Evolutionary conservation across 805 yeast genomes (phyloP).

Genomic region (Saccharomycopsis lassenensis): DNA sequence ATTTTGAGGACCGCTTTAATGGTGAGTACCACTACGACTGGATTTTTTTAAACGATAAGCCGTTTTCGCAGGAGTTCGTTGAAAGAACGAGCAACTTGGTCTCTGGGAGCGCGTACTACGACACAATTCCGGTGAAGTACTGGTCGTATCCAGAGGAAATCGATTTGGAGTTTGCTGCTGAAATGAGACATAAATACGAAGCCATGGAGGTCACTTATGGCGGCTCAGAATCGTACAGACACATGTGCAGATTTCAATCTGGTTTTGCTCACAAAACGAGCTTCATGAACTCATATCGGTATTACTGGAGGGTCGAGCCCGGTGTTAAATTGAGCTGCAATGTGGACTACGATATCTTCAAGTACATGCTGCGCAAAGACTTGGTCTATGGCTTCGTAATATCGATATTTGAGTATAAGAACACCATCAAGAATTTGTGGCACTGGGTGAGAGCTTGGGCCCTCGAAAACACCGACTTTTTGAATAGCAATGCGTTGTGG

Average conservation of each 20-base stretch:
- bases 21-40: conserved; percentile 70
- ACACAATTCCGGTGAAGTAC: conserved; percentile 61
- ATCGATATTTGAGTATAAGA: conserved; percentile 56
- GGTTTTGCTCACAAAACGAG: conserved; percentile 75
- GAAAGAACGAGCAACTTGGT: conserved; percentile 38
- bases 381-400: conserved; percentile 71
- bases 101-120: conserved; percentile 63
- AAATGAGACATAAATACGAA: conserved; percentile 47
- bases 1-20: conserved; percentile 74
- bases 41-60: conserved; percentile 82
- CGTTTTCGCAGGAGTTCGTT: conserved; percentile 64
- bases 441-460: conserved; percentile 55
- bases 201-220: conserved; percentile 58
- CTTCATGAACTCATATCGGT: conserved; percentile 56
- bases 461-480: no score
- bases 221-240: conserved; percentile 64
- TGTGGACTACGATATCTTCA: conserved; percentile 68
- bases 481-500: no score
- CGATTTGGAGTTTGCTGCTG: conserved; percentile 60
- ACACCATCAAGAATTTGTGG: conserved; percentile 75
- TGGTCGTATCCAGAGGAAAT: conserved; percentile 84
- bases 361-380: conserved; percentile 65
- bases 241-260: conserved; percentile 84
- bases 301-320: conserved; percentile 94
- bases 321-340: conserved; percentile 65